Base-by-base conservation (phyloP, 1,139 yeast genomes). In the Blastobotrys capitulatus region DNA sequence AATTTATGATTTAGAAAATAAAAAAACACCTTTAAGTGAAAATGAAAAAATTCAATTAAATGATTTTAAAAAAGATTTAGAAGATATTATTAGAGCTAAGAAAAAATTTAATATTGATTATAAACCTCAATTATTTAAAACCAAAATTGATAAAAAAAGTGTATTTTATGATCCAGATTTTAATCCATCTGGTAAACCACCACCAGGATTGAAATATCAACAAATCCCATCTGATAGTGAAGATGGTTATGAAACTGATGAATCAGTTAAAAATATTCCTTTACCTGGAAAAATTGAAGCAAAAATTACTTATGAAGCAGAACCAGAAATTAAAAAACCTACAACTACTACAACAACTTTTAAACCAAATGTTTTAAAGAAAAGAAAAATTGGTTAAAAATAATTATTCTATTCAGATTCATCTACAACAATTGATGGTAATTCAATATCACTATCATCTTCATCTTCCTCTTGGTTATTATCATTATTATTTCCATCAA, bases 351-450 rank as follows among this genome's bases (percentile, higher is more conserved):
- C 58, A 5, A 44, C 57, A 1, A 36, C 51, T 4, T 48, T 62
- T 47, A 57, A 59, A 8, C 66, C 66, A 6, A 15, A 16, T n/a
- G 51, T 61, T 4, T 48, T 48, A 38, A 52, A 53, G 43, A 57
- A 54, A 47, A 49, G 53, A 25, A 48, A 52, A 42, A 34, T 45
- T 6, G 44, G 12, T 8, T 47, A 36, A 32, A 15, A 4, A 10
- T 35, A 3, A 8, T 35, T 16, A n/a, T n/a, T n/a, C n/a, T n/a
- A n/a, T n/a, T n/a, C n/a, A n/a, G n/a, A n/a, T n/a, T 57, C 54
- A 29, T 27, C 77, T 39, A 79, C 59, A 31, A 74, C 79, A 50
- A 80, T 75, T 18, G 70, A 74, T 1, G 86, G 85, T 52, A 80
- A 78, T 54, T 78, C 85, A 51, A 80, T 75, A 53, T 80, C 84